Evolutionary conservation across 2,329 filamentous ascomycete genomes (phyloP), one percentile per base, ranked within the genome.

Genomic region (Biscogniauxia mediterranea): DNA sequence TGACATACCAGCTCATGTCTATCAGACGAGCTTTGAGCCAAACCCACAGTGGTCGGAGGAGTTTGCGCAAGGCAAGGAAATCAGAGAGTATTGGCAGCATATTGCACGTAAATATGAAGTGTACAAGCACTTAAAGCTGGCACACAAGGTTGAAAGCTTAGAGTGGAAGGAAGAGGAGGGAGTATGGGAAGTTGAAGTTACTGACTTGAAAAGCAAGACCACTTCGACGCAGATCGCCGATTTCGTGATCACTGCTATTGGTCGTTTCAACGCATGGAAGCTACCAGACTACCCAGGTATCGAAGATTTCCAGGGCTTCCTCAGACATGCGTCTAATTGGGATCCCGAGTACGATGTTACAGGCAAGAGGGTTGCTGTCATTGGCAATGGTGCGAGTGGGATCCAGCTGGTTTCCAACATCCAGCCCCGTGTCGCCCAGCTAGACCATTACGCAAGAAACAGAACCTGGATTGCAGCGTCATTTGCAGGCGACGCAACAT

Each of bases 1-100:
- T 66, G 88, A 91, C 70, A 84, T 91, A 15, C 87, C 89, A 0
- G 83, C 87, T 0, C 86, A 90, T 70, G 86, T 88, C 20, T 92
- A 92, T 67, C 88, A 91, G 69, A 84, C 83, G 7, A 86, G 85
- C 0, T 91, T 90, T 71, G 79, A 80, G 6, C 87, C 88, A 0
- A 91, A 91, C 59, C 83, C 81, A 0, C 80, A 89, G 65, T 92
- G 89, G 89, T 82, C 81, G 0, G 86, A 90, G 66, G 81, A 87
- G 61, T 92, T 90, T 68, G 84, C 89, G 0, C 83, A 85, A 46
- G 89, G 89, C 0, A 71, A 76, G 3, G 89, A 92, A 71, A 92
- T 92, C 61, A 76, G 80, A 6, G 80, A 84, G 17, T 92, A 92
- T 70, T 87, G 87, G 86, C 81, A 89, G 66, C 73, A 73, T 0